A percentile compares a stretch with the other conserved stretches of the same genome.
Evolutionary conservation across 2,329 filamentous ascomycete genomes (phyloP).

Genomic region (Rhinocladiella similis): DNA sequence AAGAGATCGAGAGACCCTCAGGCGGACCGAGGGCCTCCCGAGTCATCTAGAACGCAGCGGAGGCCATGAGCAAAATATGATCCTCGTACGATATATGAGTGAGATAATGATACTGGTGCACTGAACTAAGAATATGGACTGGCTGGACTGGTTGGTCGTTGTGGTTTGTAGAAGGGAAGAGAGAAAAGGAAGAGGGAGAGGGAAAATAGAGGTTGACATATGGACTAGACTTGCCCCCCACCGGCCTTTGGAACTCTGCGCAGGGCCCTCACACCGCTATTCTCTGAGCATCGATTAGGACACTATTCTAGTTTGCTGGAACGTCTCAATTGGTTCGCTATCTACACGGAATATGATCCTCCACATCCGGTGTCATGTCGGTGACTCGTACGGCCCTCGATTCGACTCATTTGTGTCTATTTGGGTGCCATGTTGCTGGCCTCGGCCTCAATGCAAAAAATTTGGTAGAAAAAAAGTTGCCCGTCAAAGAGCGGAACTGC

Average conservation of each 20-base stretch:
- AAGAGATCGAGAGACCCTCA: conserved; percentile 20
- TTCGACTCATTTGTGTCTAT: neutral
- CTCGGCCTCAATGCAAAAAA: neutral
- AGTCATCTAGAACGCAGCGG: conserved; percentile 89
- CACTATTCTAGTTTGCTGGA: neutral
- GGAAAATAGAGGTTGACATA: conserved; percentile 12
- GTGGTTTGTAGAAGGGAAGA: conserved; percentile 27
- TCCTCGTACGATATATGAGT: conserved; percentile 69
- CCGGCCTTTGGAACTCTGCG: neutral
- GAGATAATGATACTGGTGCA: conserved; percentile 14
- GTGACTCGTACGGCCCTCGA: neutral
- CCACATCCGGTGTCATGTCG: neutral
- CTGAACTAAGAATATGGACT: conserved; percentile 10
- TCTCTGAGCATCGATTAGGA: neutral
- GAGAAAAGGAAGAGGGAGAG: conserved; percentile 21
- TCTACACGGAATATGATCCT: neutral
- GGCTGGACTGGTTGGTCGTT: conserved; percentile 25
- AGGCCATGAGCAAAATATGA: conserved; percentile 63
- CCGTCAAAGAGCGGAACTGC: conserved; percentile 3
- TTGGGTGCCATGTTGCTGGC: neutral
- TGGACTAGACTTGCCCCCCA: neutral
- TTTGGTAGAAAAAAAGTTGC: conserved; percentile 8
- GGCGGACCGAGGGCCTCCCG: conserved; percentile 56
- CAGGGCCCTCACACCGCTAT: conserved; percentile 1
- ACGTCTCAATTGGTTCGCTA: neutral